These are phyloP conservation scores for Penicillium sp. DNA, from an alignment of 2,329 filamentous ascomycete species.

Conservation along the genomic window DNA sequence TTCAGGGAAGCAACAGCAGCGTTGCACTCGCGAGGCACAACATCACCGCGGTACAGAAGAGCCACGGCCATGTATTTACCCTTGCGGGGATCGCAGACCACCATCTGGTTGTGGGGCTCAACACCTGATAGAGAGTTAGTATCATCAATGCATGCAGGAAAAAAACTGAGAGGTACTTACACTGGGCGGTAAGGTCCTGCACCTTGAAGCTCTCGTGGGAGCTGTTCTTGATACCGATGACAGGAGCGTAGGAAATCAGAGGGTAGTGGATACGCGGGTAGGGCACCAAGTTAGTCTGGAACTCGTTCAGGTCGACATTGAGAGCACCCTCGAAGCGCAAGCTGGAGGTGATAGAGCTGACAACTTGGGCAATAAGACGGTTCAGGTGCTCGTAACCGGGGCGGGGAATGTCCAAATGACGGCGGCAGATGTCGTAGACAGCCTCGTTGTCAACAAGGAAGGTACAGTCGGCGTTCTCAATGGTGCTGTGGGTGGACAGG, in stretches of 20 bases:
- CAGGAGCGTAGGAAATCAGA: constrained; percentile 65
- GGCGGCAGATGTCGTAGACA: constrained; percentile 67
- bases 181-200: constrained; percentile 68
- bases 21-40: constrained; percentile 63
- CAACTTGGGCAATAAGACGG: constrained; percentile 66
- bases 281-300: constrained; percentile 69
- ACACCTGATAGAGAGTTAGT: constrained; percentile 49
- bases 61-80: constrained; percentile 71
- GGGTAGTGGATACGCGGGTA: constrained; percentile 70
- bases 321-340: constrained; percentile 66
- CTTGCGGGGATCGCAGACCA: constrained; percentile 65
- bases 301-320: constrained; percentile 69
- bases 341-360: constrained; percentile 66
- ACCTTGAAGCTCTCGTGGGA: constrained; percentile 87
- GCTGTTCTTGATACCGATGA: constrained; percentile 70
- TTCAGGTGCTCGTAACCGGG: constrained; percentile 67
- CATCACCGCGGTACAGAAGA: constrained; percentile 66
- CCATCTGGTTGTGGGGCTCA: constrained; percentile 70
- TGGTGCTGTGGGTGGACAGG: constrained; percentile 59
- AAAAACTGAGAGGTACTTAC: constrained; percentile 38
- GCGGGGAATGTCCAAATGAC: constrained; percentile 64
- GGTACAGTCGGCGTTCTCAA: constrained; percentile 68
- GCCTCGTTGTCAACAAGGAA: constrained; percentile 71
- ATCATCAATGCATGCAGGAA: constrained; percentile 3
- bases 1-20: constrained; percentile 63